phyloP scores from a whole-genome alignment of 2,329 filamentous ascomycete species.

The Scedosporium dehoogii region DNA sequence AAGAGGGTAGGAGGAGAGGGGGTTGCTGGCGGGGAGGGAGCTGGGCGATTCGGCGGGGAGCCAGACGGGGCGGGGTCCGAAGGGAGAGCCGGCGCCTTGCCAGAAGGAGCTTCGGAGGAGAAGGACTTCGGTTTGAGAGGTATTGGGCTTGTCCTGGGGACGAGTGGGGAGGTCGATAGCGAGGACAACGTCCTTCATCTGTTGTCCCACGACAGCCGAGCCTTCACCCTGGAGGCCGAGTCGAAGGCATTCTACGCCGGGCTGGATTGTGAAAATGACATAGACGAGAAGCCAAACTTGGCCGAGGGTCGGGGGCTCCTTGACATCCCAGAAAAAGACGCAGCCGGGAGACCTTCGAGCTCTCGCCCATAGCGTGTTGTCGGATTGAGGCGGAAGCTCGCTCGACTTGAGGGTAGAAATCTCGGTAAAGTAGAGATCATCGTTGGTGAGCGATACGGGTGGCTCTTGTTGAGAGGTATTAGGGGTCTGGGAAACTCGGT shows the following conservation, averaged over 20 bases:
- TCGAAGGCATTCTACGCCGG: constrained; percentile 37
- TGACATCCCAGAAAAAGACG: constrained; percentile 31
- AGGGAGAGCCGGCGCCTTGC: constrained; percentile 60
- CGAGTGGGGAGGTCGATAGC: constrained; percentile 36
- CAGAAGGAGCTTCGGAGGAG: constrained; percentile 51
- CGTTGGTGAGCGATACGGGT: constrained; percentile 23
- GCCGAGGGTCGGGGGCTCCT: constrained; percentile 31
- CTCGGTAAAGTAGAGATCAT: constrained; percentile 32
- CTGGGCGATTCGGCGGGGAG: constrained; percentile 33
- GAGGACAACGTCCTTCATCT: constrained; percentile 36
- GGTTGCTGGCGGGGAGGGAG: constrained; percentile 23
- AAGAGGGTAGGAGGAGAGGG: constrained; percentile 36
- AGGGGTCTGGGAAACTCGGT: constrained; percentile 24
- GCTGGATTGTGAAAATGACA: constrained; percentile 39
- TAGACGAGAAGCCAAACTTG: constrained; percentile 46
- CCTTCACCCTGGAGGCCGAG: constrained; percentile 31
- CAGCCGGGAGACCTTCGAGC: constrained; percentile 42
- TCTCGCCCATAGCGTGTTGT: constrained; percentile 48
- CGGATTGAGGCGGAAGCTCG: constrained; percentile 36
- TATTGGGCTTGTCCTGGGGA: constrained; percentile 18
- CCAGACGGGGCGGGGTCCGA: constrained; percentile 56
- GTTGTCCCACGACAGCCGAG: constrained; percentile 23
- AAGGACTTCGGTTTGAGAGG: constrained; percentile 22
- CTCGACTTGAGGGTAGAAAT: constrained; percentile 37
- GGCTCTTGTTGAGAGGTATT: constrained; percentile 18